These are phyloP conservation scores for Dendrobium huoshanense DNA, from an alignment of 106 monocot genomes.

Conservation along the genomic window DNA sequence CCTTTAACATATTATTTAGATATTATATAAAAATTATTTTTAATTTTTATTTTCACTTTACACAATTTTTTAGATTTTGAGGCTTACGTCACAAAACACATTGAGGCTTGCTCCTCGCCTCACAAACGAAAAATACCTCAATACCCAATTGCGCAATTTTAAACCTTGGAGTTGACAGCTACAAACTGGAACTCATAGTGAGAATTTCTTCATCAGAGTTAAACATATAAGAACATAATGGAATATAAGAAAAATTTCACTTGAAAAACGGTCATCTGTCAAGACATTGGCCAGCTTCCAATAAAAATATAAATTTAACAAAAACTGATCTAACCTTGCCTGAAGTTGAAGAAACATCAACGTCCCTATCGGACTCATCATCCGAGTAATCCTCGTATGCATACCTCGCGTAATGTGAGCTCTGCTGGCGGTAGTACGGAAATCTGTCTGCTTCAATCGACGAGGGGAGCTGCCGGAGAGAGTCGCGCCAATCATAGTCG, in stretches of 20 bases:
- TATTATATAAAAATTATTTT: too few relatives aligned
- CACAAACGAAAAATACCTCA: too few relatives aligned
- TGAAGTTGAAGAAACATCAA: conserved; percentile 19
- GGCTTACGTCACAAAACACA: too few relatives aligned
- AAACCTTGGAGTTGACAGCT: neutral
- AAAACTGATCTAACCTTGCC: conserved; percentile 22
- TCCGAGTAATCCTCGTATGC: conserved; percentile 57
- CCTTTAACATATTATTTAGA: too few relatives aligned
- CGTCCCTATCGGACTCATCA: conserved; percentile 53
- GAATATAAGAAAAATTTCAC: neutral
- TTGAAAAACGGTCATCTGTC: neutral
- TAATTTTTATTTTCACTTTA: too few relatives aligned
- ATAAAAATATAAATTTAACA: neutral
- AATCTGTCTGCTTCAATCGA: conserved; percentile 5
- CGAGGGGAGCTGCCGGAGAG: neutral
- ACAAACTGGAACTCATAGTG: neutral
- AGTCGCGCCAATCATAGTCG: conserved; percentile 29
- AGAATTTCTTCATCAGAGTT: neutral
- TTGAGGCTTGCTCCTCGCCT: too few relatives aligned
- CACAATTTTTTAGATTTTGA: too few relatives aligned
- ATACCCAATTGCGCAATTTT: too few relatives aligned
- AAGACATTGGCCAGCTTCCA: neutral
- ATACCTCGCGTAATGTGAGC: conserved; percentile 27
- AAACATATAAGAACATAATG: neutral
- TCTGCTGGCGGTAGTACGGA: conserved; percentile 24